Base-by-base conservation (phyloP, 2,329 filamentous ascomycete species). In the Phialophora verrucosa region DNA sequence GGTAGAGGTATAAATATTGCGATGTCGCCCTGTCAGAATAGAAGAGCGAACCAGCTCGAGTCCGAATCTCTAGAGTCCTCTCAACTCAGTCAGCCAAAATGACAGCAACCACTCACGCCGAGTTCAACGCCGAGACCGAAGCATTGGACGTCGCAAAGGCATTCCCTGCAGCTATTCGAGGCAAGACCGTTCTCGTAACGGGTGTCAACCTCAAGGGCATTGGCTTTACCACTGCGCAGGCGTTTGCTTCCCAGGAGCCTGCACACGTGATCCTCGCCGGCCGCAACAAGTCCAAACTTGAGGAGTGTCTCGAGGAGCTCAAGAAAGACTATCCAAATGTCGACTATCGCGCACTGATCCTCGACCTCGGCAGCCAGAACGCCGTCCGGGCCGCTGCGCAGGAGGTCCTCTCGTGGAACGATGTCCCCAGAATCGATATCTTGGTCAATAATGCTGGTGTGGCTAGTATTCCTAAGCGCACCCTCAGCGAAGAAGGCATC, bases 361-460 rank as follows among this genome's bases (percentile, higher is more conserved):
- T 82, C 3, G 77, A 82, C 64, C 71, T 80, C 14, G 69, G 69
- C 11, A 79, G 74, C 1, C 71, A 76, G 32, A 59, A 64, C 0
- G 73, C 70, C 11, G 72, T 79, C 3, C 76, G 76, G 0, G 62
- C 72, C 23, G 76, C 78, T 1, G 77, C 77, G 0, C 60, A 64
- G 1, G 65, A 74, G 55, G 72, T 81, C 49, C 73, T 75, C 38
- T 53, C 56, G n/a, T 56, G 64, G 14, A 62, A 59, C 10, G 76
- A 73, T 31, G 57, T 65, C 6, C 71, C 73, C n/a, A 62, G 66
- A 0, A 76, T 83, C 54, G 77, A 81, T 68, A 74, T 82, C 2
- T 69, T 82, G 3, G 75, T 82, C 64, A 79, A 82, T 70, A 82
- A 80, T 66, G 79, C 81, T 14, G 80, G 78, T 0, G 71, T 81